Base-by-base conservation (phyloP, 768 basidiomycete species). In the Phylloporus rhodoxanthus region DNA sequence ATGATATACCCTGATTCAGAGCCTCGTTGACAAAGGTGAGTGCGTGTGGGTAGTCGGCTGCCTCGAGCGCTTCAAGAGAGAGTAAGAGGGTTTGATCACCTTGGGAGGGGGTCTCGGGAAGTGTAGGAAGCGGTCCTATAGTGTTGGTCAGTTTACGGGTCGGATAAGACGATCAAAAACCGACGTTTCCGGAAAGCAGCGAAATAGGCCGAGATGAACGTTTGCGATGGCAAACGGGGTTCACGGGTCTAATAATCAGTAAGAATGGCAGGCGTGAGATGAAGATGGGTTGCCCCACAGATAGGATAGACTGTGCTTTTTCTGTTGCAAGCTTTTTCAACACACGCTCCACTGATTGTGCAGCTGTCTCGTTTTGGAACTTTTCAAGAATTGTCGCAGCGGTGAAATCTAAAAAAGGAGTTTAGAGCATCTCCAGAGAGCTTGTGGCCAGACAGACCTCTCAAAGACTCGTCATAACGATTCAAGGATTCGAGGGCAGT, bases 191-290 rank as follows among this genome's bases (percentile, higher is more conserved):
- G 84, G 86, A 98, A 98, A 8, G 96, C 96, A 51, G 91, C 86
- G 64, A 98, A 92, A 73, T 98, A 99, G 1, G 95, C 89, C 11
- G 87, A 85, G 57, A 96, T 86, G 70, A 99, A 96, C 0, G 91
- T 91, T 56, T 80, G 79, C 13, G 91, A 91, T 6, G 95, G 95
- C 23, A 98, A 73, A 48, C 84, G 80, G 1, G 84, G 85, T 70
- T 88, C 85, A 30, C 93, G 86, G 4, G 73, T 75, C 82, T 51
- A 32, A 17, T 40, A 23, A 34, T 15, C 9, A 13, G 29, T 33
- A 23, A 19, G 14, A 45, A 48, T 2, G 7, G 15, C 2, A 9
- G 5, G 29, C 13, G 32, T 40, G 33, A 43, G 38, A 11, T 2
- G 17, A 5, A 23, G 17, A 13, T 40, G 14, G 13, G 5, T 26